Percentiles rank a stretch among this genome's conserved stretches.
Evolutionary conservation across 1,139 yeast species (phyloP).

Genomic region (Arxiozyma slooffiae): DNA sequence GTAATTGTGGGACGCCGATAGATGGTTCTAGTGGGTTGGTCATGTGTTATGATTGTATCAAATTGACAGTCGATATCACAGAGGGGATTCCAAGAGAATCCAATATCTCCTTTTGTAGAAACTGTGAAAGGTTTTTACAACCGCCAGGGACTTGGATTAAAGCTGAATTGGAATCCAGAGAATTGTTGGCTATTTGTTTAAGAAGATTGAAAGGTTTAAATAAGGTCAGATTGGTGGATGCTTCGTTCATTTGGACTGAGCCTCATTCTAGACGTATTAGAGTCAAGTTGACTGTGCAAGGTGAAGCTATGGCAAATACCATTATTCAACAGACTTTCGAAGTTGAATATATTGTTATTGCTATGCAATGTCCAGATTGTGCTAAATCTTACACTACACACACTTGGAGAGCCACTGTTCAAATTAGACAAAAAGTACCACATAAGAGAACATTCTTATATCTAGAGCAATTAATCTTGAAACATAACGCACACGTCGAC

Average conservation of each 20-base stretch:
- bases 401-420: constrained; percentile 97
- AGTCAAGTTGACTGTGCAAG: constrained; percentile 87
- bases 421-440: constrained; percentile 92
- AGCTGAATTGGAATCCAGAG: constrained; percentile 87
- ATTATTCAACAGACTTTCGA: constrained; percentile 92
- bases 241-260: constrained; percentile 95
- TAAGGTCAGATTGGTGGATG: constrained; percentile 84
- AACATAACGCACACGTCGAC: constrained; percentile 88
- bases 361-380: constrained; percentile 98
- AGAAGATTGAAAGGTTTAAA: constrained; percentile 80
- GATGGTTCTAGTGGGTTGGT: constrained; percentile 91
- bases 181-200: constrained; percentile 79
- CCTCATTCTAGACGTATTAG: constrained; percentile 95
- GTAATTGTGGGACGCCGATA: constrained; percentile 98
- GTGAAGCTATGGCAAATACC: constrained; percentile 88
- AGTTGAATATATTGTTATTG: constrained; percentile 86
- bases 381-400: constrained; percentile 92
- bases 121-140: constrained; percentile 90
- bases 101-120: constrained; percentile 84
- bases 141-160: constrained; percentile 93
- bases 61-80: constrained; percentile 85
- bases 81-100: constrained; percentile 95
- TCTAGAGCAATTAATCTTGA: constrained; percentile 87
- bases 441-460: constrained; percentile 94
- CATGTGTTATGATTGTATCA: constrained; percentile 96